Evolutionary conservation across 306 rosid species (phyloP).

Genomic region (Trifolium pratense): DNA sequence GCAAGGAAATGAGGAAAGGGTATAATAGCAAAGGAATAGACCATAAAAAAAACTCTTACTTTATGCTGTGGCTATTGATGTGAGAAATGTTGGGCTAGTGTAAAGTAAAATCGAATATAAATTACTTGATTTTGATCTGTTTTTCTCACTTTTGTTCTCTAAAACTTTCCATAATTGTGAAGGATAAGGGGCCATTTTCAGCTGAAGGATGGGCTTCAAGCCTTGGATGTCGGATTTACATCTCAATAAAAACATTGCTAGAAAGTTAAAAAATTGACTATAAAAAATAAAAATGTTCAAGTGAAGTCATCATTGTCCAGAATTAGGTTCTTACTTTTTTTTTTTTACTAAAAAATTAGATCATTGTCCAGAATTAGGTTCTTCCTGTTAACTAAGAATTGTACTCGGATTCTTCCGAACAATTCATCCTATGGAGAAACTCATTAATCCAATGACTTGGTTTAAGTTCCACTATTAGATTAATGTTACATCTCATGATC

Average conservation of each 20-base stretch:
- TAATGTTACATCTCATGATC: no score
- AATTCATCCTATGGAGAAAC: no score
- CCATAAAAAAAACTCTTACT: slow-evolving; percentile 12
- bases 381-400: no score
- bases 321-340: not conserved
- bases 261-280: not conserved
- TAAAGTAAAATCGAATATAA: slow-evolving; percentile 34
- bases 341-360: no score
- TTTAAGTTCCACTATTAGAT: no score
- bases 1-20: slow-evolving; percentile 24
- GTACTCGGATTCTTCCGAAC: no score
- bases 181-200: not conserved
- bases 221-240: not conserved
- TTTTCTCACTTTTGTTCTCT: slow-evolving; percentile 16
- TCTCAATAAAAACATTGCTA: not conserved
- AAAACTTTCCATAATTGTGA: not conserved
- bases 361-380: no score
- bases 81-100: slow-evolving; percentile 48
- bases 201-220: slow-evolving; percentile 2
- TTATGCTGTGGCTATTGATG: slow-evolving; percentile 29
- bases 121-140: slow-evolving; percentile 30
- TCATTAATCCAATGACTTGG: no score
- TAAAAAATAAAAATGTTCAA: not conserved
- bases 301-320: not conserved
- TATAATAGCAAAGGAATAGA: slow-evolving; percentile 6